Base-by-base conservation (phyloP, 805 yeast species). In the Kodamaea leandrae region DNA sequence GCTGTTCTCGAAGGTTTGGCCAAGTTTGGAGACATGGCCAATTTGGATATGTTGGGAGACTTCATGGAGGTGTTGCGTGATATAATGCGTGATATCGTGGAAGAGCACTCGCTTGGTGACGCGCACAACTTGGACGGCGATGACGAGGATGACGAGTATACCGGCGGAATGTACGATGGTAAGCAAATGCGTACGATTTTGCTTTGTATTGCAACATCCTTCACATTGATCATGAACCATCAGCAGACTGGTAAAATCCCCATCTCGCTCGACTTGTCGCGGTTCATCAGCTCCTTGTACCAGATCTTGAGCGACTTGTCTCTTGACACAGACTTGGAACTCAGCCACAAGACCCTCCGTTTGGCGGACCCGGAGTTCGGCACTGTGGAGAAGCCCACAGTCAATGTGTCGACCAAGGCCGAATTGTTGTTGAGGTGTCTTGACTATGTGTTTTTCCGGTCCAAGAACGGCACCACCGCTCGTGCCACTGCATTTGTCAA, bases 1-100 rank as follows among this genome's bases (percentile, higher is more conserved):
- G 74, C 91, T 0, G 95, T 91, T 0, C 69, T 93, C 41, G 98
- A 93, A 65, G 98, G 98, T 3, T 66, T 93, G 42, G 86, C 97
- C 1, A 79, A 80, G 55, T 89, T 83, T 57, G 96, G 98, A 2
- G 93, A 84, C 54, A 82, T 90, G 81, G 89, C 95, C 17, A 93
- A 93, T 57, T 80, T 91, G 43, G 98, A 93, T 50, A 70, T 93
- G 33, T 74, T 93, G 51, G 98, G 98, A 18, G 99, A 93, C 59
- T 81, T 93, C 63, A 70, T 93, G 38, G 95, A 84, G 57, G 96
- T 90, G 6, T 72, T 93, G 60, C 74, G 90, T 50, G 98, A 93
- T 61, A 76, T 90, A 17, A 78, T 88, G 59, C 53, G 55, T 9
- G 86, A 76, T 42, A 71, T 68, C 14, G 52, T 70, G n/a, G 66